Base-by-base conservation (phyloP, 148 eudicot genomes). In the Cornus florida region DNA sequence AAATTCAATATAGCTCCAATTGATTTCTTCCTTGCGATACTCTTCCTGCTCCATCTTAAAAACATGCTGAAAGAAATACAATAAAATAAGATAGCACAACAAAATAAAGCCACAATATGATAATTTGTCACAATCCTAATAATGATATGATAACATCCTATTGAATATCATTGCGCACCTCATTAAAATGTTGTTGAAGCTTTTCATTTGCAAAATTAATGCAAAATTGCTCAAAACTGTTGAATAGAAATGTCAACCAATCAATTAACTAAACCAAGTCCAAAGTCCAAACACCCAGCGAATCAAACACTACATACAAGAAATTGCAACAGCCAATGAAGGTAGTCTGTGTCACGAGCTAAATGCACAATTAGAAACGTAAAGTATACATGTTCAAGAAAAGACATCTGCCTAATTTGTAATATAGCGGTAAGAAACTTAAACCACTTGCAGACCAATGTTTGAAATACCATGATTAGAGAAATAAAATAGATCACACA, bases 41-140 rank as follows among this genome's bases (percentile, higher is more conserved):
- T 96, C 99, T 82, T 96, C 99, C 84, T 96, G 99, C 95, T 96
- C 99, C 99, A 96, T 96, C 91, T 96, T 96, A 78, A 96, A 96
- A 39, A 96, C 99, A 77, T 96, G 99, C 99, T 96, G 94, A 50
- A 88, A 77, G 33, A 76, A 75, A 28, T 43, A 72, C 35, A 48
- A 78, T 43, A 74, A 69, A 73, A 74, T 84, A 71, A 76, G 48
- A 81, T 56, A 43, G 28, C 38, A 68, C 7, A 33, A 28, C 35
- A 20, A 9, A 22, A 69, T 74, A 75, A 57, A 38, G 4, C 32
- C 67, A 70, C 64, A 68, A 69, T 68, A 16, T 24, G 12, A 41
- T n/a, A 56, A 28, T 31, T 75, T 60, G 9, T 72, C 12, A 35
- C 20, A 57, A 12, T 20, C 13, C 72, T 22, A 14, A n/a, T 64